Evolutionary conservation across 768 basidiomycete genomes (phyloP).

Genomic region (Podaxis sp.): DNA sequence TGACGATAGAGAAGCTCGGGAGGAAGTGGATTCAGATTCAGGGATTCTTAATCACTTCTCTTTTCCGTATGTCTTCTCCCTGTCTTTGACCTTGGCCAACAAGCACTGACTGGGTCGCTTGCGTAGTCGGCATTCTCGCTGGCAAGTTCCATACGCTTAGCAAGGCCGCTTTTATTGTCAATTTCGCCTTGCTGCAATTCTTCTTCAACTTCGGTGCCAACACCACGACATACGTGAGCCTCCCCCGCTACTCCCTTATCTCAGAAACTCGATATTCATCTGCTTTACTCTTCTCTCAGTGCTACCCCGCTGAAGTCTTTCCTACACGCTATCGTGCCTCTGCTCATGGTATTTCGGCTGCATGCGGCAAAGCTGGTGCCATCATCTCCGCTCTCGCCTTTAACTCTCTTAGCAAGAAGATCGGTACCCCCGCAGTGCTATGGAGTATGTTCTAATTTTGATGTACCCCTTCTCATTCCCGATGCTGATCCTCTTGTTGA

Average conservation of each 20-base stretch:
- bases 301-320: conserved; percentile 77
- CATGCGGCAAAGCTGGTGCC: conserved; percentile 69
- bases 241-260: not conserved
- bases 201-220: conserved; percentile 85
- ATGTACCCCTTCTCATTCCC: not conserved
- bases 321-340: conserved; percentile 71
- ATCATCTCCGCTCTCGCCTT: conserved; percentile 75
- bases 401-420: conserved; percentile 52
- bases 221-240: conserved; percentile 49
- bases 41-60: conserved; percentile 66
- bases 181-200: conserved; percentile 72
- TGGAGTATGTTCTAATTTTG: conserved; percentile 54
- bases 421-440: conserved; percentile 61
- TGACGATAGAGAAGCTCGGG: conserved; percentile 70
- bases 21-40: conserved; percentile 74
- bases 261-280: not conserved
- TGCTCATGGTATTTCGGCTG: conserved; percentile 75
- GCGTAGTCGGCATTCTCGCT: conserved; percentile 61
- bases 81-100: not conserved
- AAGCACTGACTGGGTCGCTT: not conserved
- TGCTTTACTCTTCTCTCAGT: conserved; percentile 24
- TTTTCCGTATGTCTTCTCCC: conserved; percentile 48
- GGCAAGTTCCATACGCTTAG: conserved; percentile 55
- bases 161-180: conserved; percentile 61
- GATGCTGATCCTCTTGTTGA: not conserved